These are phyloP conservation scores for Aspergillus ellipticus DNA, from an alignment of 495 filamentous ascomycete genomes.

Conservation along the genomic window DNA sequence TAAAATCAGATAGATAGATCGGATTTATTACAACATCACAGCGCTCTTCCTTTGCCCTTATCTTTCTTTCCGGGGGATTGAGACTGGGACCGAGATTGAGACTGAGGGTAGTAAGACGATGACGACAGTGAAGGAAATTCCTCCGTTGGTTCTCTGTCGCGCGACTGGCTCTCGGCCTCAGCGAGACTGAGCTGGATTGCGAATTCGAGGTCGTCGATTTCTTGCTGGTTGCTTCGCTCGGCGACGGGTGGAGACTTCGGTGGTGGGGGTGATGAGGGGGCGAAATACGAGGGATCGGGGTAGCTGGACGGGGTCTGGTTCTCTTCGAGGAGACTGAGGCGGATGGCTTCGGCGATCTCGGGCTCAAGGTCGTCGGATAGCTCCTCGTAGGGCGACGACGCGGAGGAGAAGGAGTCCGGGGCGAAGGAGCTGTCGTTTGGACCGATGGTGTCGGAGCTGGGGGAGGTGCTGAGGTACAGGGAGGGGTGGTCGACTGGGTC, in stretches of 20 bases:
- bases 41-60: conserved; percentile 45
- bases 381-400: conserved; percentile 37
- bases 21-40: no score
- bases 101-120: no score
- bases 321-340: conserved; percentile 65
- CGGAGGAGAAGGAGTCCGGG: conserved; percentile 41
- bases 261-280: conserved; percentile 43
- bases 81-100: no score
- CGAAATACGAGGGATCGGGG: conserved; percentile 36
- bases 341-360: conserved; percentile 77
- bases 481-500: conserved; percentile 49
- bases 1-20: background rate
- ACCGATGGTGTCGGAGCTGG: conserved; percentile 34
- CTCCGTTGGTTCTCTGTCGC: conserved; percentile 33
- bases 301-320: conserved; percentile 18
- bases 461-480: conserved; percentile 34
- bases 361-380: conserved; percentile 57
- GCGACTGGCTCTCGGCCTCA: conserved; percentile 46
- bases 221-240: conserved; percentile 39
- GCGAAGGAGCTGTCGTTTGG: conserved; percentile 50
- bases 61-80: conserved; percentile 35
- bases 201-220: conserved; percentile 76
- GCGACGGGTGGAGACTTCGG: conserved; percentile 19
- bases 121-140: conserved; percentile 61
- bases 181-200: conserved; percentile 82